These are phyloP conservation scores for Penicillium coprophilum DNA, from an alignment of 495 filamentous ascomycete species.

Conservation along the genomic window DNA sequence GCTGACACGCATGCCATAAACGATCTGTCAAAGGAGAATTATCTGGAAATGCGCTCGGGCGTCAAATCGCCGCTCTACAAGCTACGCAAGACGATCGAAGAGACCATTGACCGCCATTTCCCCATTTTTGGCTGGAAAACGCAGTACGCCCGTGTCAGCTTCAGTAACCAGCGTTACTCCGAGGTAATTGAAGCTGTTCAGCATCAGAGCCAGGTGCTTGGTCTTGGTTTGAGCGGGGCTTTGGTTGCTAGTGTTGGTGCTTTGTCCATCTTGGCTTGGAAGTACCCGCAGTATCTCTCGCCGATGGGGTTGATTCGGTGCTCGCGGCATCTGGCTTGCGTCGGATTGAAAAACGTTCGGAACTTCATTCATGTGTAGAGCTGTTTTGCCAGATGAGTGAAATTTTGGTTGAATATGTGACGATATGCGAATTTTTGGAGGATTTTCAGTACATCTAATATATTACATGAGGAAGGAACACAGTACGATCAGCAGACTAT, in stretches of 20 bases:
- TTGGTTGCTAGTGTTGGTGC: constrained; percentile 26
- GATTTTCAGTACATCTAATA: background rate
- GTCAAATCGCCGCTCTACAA: constrained; percentile 75
- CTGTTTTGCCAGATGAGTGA: background rate
- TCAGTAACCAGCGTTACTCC: constrained; percentile 86
- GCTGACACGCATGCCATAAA: constrained; percentile 87
- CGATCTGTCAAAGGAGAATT: constrained; percentile 87
- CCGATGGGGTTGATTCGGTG: constrained; percentile 12
- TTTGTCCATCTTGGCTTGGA: constrained; percentile 36
- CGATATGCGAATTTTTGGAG: background rate
- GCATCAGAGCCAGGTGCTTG: constrained; percentile 64
- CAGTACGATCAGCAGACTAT: background rate
- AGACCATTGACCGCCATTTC: constrained; percentile 71
- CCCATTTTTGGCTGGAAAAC: constrained; percentile 82
- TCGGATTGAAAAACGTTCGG: constrained; percentile 2
- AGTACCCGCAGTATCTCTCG: constrained; percentile 25
- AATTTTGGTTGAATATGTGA: background rate
- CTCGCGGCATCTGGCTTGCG: constrained; percentile 13
- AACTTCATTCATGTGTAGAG: constrained; percentile 3
- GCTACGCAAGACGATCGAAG: constrained; percentile 80
- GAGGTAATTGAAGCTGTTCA: constrained; percentile 69
- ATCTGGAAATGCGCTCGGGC: constrained; percentile 84
- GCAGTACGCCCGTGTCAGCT: constrained; percentile 90
- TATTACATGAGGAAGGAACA: background rate
- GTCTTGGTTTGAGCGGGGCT: constrained; percentile 31